phyloP scores from a whole-genome alignment of 495 filamentous ascomycete genomes.

The Aspergillus saccharolyticus region DNA sequence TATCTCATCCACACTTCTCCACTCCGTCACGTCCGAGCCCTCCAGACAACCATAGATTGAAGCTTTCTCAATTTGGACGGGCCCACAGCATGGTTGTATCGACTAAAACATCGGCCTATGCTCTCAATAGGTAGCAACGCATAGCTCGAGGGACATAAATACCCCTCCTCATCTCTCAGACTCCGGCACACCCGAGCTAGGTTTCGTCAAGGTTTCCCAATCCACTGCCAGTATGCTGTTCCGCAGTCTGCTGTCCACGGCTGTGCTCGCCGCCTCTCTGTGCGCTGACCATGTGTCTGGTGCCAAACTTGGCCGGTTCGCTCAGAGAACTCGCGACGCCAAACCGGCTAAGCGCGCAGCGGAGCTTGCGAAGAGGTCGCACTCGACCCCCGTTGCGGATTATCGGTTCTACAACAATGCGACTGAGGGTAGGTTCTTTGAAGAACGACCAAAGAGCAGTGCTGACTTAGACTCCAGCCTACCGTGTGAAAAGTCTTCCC shows the following conservation, averaged over 20 bases:
- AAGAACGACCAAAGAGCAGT: not conserved
- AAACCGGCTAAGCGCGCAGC: slow-evolving; percentile 75
- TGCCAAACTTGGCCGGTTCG: slow-evolving; percentile 30
- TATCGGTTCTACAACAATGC: slow-evolving; percentile 36
- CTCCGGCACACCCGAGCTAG: not conserved
- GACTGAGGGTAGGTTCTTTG: slow-evolving; percentile 28
- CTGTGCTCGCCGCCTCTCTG: slow-evolving; percentile 24
- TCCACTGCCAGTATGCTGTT: slow-evolving; percentile 25
- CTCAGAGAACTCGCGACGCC: slow-evolving; percentile 69
- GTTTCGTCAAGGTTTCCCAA: not conserved
- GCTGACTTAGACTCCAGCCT: slow-evolving; percentile 35
- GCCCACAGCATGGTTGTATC: not conserved
- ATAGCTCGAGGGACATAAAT: not conserved
- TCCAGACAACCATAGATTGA: not conserved
- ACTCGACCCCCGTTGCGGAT: slow-evolving; percentile 15
- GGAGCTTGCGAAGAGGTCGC: slow-evolving; percentile 36
- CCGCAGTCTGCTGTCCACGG: slow-evolving; percentile 24
- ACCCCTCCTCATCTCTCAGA: not conserved
- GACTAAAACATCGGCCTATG: not conserved
- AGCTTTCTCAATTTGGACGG: not conserved
- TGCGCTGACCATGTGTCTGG: slow-evolving; percentile 25
- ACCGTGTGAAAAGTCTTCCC: slow-evolving; percentile 62
- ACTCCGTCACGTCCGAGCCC: not conserved
- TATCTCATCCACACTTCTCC: not conserved
- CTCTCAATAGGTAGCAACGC: not conserved